Conservation (phyloP, 2,329 filamentous ascomycete genomes). For the Botrytis deweyae region DNA sequence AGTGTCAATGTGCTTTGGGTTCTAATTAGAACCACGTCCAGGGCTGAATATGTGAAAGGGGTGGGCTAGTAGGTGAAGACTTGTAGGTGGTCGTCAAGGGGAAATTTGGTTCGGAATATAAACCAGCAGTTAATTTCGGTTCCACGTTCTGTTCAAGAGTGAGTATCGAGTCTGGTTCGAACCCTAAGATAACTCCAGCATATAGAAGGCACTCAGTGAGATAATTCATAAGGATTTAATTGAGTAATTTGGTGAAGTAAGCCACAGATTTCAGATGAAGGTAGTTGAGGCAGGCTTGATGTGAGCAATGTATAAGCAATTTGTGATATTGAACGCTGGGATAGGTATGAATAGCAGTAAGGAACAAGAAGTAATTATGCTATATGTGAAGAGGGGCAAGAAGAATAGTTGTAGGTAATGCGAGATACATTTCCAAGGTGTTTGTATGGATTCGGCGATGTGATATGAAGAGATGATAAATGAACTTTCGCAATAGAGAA, state of each 20-base stretch:
- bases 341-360: neutral
- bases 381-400: neutral
- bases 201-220: constrained; percentile 10
- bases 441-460: neutral
- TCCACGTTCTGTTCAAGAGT: neutral
- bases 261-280: neutral
- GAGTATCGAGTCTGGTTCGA: constrained; percentile 12
- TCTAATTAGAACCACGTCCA: neutral
- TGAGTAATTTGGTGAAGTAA: neutral
- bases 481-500: neutral
- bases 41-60: neutral
- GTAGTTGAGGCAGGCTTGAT: neutral
- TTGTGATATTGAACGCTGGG: neutral
- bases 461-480: neutral
- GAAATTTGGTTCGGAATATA: neutral
- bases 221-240: neutral
- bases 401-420: constrained; percentile 9
- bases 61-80: neutral
- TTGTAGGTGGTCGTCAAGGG: neutral
- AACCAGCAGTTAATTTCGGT: neutral
- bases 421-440: constrained; percentile 7
- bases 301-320: neutral
- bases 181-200: neutral
- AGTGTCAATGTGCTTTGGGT: neutral
- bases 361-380: neutral